Evolutionary conservation across 2,329 filamentous ascomycete genomes (phyloP).

Genomic region (Colletotrichum siamense): DNA sequence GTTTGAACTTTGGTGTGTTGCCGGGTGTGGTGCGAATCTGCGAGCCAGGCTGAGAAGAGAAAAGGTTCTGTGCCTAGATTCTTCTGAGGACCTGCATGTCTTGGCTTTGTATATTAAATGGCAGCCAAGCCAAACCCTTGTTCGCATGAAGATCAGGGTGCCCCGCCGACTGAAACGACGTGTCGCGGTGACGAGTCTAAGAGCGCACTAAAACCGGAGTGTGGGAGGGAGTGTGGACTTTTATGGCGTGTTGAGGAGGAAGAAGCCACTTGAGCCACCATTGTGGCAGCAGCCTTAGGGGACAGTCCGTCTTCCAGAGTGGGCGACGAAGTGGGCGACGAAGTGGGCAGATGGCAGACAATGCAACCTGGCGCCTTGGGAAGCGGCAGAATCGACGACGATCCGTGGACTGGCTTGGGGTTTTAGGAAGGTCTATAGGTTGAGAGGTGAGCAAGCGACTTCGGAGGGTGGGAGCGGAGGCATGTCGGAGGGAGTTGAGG

Average conservation of each 20-base stretch:
- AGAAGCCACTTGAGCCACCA: not conserved
- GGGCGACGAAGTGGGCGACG: not conserved
- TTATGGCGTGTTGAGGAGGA: not conserved
- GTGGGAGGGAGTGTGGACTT: not conserved
- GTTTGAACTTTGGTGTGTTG: not conserved
- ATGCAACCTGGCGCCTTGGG: constrained; percentile 17
- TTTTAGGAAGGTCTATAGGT: not conserved
- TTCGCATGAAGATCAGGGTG: constrained; percentile 4
- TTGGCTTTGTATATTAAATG: not conserved
- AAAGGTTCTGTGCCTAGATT: not conserved
- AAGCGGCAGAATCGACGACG: not conserved
- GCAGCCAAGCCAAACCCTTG: not conserved
- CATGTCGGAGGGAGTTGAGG: not conserved
- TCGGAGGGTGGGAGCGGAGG: not conserved
- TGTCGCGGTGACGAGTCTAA: not conserved
- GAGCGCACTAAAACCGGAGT: not conserved
- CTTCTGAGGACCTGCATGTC: constrained; percentile 1
- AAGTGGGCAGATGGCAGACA: not conserved
- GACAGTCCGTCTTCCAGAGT: not conserved
- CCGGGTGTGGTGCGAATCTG: not conserved
- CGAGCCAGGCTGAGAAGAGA: not conserved
- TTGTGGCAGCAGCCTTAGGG: not conserved
- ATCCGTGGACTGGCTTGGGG: not conserved
- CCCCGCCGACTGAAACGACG: not conserved
- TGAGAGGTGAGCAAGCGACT: not conserved